These are phyloP conservation scores for Botryotinia calthae DNA, from an alignment of 2,329 filamentous ascomycete species.

Conservation along the genomic window DNA sequence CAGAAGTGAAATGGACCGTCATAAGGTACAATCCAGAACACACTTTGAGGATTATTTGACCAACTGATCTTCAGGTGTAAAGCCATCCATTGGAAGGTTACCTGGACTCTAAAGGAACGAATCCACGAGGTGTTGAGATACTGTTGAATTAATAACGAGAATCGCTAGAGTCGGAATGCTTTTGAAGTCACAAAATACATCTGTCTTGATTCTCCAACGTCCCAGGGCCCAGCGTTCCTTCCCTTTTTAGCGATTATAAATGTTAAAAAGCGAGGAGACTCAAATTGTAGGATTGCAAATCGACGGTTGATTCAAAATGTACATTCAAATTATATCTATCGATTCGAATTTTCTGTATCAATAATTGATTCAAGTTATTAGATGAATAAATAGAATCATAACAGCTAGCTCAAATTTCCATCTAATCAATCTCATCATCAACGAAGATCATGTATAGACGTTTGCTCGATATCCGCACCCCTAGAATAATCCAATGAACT, in stretches of 20 bases:
- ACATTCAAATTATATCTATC: too few relatives aligned
- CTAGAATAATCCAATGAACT: neutral
- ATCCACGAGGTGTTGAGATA: neutral
- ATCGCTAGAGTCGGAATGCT: neutral
- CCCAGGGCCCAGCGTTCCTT: neutral
- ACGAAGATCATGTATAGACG: too few relatives aligned
- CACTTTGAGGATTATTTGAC: neutral
- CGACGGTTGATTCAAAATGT: too few relatives aligned
- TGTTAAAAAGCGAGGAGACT: neutral
- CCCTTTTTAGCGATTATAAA: neutral
- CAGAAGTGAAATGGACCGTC: fast-evolving
- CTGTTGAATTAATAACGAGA: neutral
- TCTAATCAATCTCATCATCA: too few relatives aligned
- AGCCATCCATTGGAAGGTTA: neutral
- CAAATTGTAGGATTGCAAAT: too few relatives aligned
- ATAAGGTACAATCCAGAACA: neutral
- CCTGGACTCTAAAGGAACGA: neutral
- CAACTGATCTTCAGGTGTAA: neutral
- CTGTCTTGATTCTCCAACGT: neutral
- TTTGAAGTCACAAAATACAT: neutral
- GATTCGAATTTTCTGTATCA: too few relatives aligned
- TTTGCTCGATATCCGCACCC: too few relatives aligned
- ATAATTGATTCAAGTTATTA: too few relatives aligned
- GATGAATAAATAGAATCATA: too few relatives aligned
- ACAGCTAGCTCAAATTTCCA: too few relatives aligned